Evolutionary conservation across 2,329 filamentous ascomycete species (phyloP), one percentile per base, ranked within the genome.

Genomic region (Xylariaceae sp.): DNA sequence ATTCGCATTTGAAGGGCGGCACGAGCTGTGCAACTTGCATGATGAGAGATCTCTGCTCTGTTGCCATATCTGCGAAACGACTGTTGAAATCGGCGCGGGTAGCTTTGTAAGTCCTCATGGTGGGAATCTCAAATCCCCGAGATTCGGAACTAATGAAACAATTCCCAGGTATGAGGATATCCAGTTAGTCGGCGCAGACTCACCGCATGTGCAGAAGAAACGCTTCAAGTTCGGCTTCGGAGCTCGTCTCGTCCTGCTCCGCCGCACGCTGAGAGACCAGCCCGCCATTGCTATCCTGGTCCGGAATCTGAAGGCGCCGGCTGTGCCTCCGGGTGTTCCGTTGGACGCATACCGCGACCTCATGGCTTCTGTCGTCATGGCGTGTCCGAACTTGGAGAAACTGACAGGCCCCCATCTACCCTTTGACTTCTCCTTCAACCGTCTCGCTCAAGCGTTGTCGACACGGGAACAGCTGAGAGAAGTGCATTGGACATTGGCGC

Each of bases 1-100:
- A 75, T 44, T 68, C 78, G 11, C 85, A 88, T 67, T 67, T 86
- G 10, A 72, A 70, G 5, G 67, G 72, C 11, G 72, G 73, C 63
- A 72, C 73, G 39, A 85, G 82, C 70, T 87, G 85, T 67, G 78
- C 83, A 13, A 87, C 85, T 15, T 87, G 85, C 69, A 86, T 82
- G 81, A 85, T 85, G 82, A 77, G 85, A 53, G 84, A 88, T 65
- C 72, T 80, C 35, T 81, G 78, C 64, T 78, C 77, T 48, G 69
- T 86, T 47, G 76, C 79, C 9, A 58, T 83, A 9, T 75, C 77
- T 44, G 80, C 78, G 13, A 77, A 76, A 61, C 84, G 80, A 65
- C 80, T 81, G 73, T 74, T 79, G 65, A 78, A 77, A 63, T 77
- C 77, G 47, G 82, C 82, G 5, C 77, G 79, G 17, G 71, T 73